phyloP scores from a whole-genome alignment of 495 filamentous ascomycete genomes.

The Neurospora sp. region DNA sequence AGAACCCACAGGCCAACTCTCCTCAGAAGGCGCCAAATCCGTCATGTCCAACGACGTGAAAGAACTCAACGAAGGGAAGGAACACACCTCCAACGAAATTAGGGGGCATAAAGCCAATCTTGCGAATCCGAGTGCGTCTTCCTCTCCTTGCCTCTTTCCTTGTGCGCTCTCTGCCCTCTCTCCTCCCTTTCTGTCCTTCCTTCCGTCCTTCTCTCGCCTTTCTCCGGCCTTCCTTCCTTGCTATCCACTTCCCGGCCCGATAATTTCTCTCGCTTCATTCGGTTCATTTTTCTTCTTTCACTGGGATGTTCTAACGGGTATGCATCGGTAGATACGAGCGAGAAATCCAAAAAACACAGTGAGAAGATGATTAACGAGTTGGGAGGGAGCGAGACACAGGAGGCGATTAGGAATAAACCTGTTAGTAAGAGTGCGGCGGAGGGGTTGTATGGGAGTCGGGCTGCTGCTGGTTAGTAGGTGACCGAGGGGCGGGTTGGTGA shows the following conservation, averaged over 20 bases:
- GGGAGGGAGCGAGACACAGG: constrained; percentile 19
- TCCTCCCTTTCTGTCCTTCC: not conserved
- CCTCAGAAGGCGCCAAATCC: constrained; percentile 28
- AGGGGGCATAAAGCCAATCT: constrained; percentile 23
- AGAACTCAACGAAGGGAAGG: constrained; percentile 26
- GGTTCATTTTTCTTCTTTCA: no score
- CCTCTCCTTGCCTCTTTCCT: not conserved
- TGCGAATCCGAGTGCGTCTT: constrained; percentile 13
- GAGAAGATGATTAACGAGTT: constrained; percentile 12
- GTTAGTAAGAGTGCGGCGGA: constrained; percentile 23
- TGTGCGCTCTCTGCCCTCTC: no score
- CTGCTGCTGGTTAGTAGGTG: constrained; percentile 12
- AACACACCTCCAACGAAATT: constrained; percentile 21
- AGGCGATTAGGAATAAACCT: constrained; percentile 17
- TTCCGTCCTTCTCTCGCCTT: not conserved
- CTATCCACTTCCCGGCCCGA: not conserved
- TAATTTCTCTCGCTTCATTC: no score
- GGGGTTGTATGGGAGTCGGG: constrained; percentile 24
- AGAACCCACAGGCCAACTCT: constrained; percentile 6
- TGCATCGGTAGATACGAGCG: constrained; percentile 15
- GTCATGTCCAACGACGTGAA: constrained; percentile 31
- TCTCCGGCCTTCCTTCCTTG: not conserved
- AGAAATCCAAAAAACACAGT: constrained; percentile 19
- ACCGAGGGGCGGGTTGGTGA: not conserved
- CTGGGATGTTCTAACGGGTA: not conserved